Evolutionary conservation across 2,329 filamentous ascomycete genomes (phyloP), one percentile per base, ranked within the genome.

Genomic region (Arachnopeziza araneosa): DNA sequence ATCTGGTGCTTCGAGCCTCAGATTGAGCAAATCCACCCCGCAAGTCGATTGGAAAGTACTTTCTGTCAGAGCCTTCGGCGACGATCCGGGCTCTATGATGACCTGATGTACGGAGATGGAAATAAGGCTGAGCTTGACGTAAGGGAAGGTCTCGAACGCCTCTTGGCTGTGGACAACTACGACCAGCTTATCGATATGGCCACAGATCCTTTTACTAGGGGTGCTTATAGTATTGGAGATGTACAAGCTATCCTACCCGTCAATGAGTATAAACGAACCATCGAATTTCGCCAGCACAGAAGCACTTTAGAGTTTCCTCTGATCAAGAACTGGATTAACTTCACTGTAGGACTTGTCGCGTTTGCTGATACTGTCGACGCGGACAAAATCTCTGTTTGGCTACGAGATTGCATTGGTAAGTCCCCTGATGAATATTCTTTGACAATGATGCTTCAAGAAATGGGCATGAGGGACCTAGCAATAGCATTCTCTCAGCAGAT

Each of bases 301-400:
- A 14, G 36, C 12, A 44, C 36, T 6, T 14, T 44, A 4, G 58
- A 63, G 26, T 48, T 55, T 1, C 24, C 55, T 14, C 56, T 36
- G 2, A 52, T 70, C 1, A 19, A 44, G 6, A 56, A 61, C 8
- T 69, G 67, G 68, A 58, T 65, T 1, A 60, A 55, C 19, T 54
- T 63, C 26, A 60, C 53, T 50, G 54, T 60, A 8, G 59, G 60
- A 3, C 30, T 69, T 12, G 58, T 67, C 2, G 51, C 64, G 10
- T 55, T 59, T 56, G 60, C 60, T 12, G 23, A 59, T 14, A 49
- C 53, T 24, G 24, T 57, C 3, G 54, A 51, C 19, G 50, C 48
- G 44, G 21, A 44, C 1, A 26, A 50, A 10, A 17, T 59, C 23
- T 21, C 26, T n/a, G 14, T 22, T 2, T 55, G 51, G 22, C 51